phyloP scores from a whole-genome alignment of 345 rosid species.

The Orychophragmus violaceus region DNA sequence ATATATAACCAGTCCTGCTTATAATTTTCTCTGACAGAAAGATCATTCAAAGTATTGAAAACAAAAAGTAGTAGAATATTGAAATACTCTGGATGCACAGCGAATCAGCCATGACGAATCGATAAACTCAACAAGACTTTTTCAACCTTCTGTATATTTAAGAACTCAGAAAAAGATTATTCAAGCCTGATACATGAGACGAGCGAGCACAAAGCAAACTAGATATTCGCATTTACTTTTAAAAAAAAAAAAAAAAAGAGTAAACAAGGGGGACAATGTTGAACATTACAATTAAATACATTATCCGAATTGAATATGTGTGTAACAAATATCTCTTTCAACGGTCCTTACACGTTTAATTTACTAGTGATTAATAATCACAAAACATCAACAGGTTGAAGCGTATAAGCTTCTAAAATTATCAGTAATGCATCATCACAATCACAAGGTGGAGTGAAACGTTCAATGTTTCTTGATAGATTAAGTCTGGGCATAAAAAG shows the following conservation, averaged over 20 bases:
- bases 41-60: neutral
- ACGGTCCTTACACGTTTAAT: neutral
- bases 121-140: neutral
- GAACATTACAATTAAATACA: neutral
- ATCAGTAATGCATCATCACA: neutral
- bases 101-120: neutral
- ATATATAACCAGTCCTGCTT: conserved; percentile 1
- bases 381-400: neutral
- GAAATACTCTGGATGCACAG: neutral
- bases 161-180: neutral
- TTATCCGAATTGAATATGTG: neutral
- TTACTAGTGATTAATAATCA: neutral
- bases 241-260: neutral
- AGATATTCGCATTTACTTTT: neutral
- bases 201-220: neutral
- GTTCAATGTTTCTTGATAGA: too few relatives aligned
- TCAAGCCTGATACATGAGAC: neutral
- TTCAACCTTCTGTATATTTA: conserved; percentile 5
- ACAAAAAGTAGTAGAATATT: neutral
- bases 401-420: neutral
- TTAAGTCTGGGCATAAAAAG: too few relatives aligned
- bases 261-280: neutral
- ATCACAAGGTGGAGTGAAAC: conserved; percentile 13
- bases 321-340: neutral
- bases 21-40: neutral